A percentile compares a stretch with the other conserved stretches of the same genome.
Evolutionary conservation across 805 yeast genomes (phyloP).

Genomic region (Nakazawaea sp.): DNA sequence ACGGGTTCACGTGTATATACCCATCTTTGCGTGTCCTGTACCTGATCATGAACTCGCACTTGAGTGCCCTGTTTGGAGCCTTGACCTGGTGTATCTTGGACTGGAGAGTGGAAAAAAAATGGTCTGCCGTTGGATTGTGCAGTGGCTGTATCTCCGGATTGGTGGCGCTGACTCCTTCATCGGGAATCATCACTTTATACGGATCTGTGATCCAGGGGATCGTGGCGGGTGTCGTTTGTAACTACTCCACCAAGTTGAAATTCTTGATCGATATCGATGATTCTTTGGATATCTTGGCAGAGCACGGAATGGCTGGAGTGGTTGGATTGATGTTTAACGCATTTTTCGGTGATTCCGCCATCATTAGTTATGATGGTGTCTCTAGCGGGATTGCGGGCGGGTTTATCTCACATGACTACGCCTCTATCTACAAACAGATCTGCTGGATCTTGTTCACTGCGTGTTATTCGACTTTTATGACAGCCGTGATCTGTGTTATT

Average conservation of each 20-base stretch:
- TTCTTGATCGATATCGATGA: conserved; percentile 81
- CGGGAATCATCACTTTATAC: conserved; percentile 88
- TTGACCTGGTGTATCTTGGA: conserved; percentile 89
- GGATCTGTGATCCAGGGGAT: conserved; percentile 84
- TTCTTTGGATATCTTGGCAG: conserved; percentile 93
- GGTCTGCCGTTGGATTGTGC: conserved; percentile 93
- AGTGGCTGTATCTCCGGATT: conserved; percentile 94
- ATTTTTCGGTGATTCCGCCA: conserved; percentile 79
- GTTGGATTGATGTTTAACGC: conserved; percentile 88
- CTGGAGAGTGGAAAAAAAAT: conserved; percentile 79
- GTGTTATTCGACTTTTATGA: conserved; percentile 72
- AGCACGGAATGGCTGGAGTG: conserved; percentile 96
- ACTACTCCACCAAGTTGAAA: conserved; percentile 83
- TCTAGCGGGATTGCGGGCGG: conserved; percentile 79
- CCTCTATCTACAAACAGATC: conserved; percentile 84
- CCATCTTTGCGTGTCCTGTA: conserved; percentile 82
- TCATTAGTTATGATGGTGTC: conserved; percentile 84
- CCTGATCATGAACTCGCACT: conserved; percentile 86
- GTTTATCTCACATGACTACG: conserved; percentile 86
- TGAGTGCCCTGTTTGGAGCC: conserved; percentile 87
- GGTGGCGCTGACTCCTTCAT: conserved; percentile 95
- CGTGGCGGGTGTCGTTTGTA: conserved; percentile 76
- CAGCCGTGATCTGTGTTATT: conserved; percentile 68
- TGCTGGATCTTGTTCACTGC: conserved; percentile 72
- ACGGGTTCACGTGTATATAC: conserved; percentile 80